Conservation (phyloP, 2,329 filamentous ascomycete genomes). For the Alternaria sp. region DNA sequence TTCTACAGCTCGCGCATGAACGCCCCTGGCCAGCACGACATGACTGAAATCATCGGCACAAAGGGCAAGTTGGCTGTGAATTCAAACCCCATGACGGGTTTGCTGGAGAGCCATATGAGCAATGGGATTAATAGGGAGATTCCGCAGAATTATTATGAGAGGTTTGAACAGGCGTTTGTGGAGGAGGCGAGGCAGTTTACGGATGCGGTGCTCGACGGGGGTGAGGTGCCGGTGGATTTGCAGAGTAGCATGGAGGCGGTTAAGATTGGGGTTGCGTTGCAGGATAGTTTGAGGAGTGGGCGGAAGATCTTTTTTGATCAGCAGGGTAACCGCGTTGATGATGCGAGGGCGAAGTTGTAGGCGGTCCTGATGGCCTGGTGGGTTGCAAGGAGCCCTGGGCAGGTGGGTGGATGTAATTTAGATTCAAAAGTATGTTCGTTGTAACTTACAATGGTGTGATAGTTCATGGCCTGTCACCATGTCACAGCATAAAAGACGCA, state of each 20-base stretch:
- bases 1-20: slow-evolving; percentile 71
- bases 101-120: slow-evolving; percentile 62
- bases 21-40: slow-evolving; percentile 71
- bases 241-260: slow-evolving; percentile 64
- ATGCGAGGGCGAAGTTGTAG: slow-evolving; percentile 46
- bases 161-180: slow-evolving; percentile 69
- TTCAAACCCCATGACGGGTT: slow-evolving; percentile 60
- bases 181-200: slow-evolving; percentile 69
- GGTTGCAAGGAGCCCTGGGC: too few relatives aligned
- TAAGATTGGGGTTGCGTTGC: slow-evolving; percentile 62
- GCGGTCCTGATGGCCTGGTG: neutral
- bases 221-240: slow-evolving; percentile 62
- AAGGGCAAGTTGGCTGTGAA: slow-evolving; percentile 69
- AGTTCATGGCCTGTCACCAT: neutral
- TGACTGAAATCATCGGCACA: slow-evolving; percentile 71
- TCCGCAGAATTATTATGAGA: slow-evolving; percentile 66
- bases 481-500: neutral
- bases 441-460: neutral
- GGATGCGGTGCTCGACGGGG: slow-evolving; percentile 63
- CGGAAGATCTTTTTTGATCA: slow-evolving; percentile 63
- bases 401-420: neutral
- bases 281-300: slow-evolving; percentile 52
- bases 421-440: neutral
- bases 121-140: slow-evolving; percentile 64
- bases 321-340: slow-evolving; percentile 55